Evolutionary conservation across 495 filamentous ascomycete genomes (phyloP), one percentile per base, ranked within the genome.

Genomic region (Xylaria curta): DNA sequence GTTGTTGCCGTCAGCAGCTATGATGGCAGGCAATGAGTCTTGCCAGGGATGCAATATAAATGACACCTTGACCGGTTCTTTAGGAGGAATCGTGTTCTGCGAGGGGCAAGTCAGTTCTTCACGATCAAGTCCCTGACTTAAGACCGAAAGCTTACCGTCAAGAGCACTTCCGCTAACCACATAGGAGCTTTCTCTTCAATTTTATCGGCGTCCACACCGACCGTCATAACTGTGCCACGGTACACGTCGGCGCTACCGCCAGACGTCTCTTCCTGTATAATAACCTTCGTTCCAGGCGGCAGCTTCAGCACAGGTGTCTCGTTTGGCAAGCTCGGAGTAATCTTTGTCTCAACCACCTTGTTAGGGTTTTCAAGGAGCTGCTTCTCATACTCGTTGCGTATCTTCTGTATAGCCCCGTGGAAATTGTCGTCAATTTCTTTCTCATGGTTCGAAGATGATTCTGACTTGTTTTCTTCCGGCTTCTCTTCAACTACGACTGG

Each of bases 241-340:
- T 97, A 98, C 6, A 98, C 83, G 83, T 98, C 96, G 33, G 92
- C 92, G 61, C 94, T 95, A 59, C 96, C 96, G 38, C 95, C 96
- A 44, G 92, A 92, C 0, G 92, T 91, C 76, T 99, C 97, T 78
- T 98, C 96, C 79, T 99, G 97, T 63, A 99, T 94, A 58, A 98
- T 92, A 42, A 99, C 92, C 28, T 90, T 92, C 21, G 94, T 97
- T 24, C 88, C 88, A 24, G 89, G 77, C 0, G 96, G 96, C 21
- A 92, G 91, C 70, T 93, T 90, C 26, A 99, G 80, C 31, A 92
- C 88, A 0, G 96, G 96, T 1, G 96, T 97, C 74, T 99, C 96
- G 72, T 86, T 92, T 2, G 92, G 89, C 7, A 91, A 79, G 76
- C 92, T 95, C 0, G 97, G 96, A 0, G 87, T 86, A 74, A 99